Percentiles rank a stretch among this genome's conserved stretches.
phyloP scores from a whole-genome alignment of 768 basidiomycete genomes.

The Lactarius indigo region DNA sequence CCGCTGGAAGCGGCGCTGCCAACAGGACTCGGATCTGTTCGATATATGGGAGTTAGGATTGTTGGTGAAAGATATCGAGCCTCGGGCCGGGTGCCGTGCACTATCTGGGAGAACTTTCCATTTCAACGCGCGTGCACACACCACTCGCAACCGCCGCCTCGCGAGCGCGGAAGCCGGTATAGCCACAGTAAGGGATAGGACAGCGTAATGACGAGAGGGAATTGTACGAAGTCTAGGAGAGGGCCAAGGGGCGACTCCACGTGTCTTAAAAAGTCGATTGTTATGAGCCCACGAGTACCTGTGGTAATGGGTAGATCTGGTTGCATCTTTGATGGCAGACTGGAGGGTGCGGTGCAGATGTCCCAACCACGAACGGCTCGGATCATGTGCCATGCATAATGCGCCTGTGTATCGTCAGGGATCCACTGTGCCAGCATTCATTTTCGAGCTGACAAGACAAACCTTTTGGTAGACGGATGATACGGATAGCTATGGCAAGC shows the following conservation, averaged over 20 bases:
- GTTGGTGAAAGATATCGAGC: constrained; percentile 26
- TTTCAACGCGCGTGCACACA: constrained; percentile 71
- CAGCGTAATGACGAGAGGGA: constrained; percentile 60
- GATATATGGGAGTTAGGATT: constrained; percentile 21
- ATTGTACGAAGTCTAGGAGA: constrained; percentile 67
- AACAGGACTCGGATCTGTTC: constrained; percentile 5
- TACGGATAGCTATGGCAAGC: constrained; percentile 57
- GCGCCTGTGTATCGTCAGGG: not conserved
- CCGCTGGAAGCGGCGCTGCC: not conserved
- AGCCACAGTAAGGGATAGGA: constrained; percentile 80
- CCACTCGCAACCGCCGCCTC: constrained; percentile 71
- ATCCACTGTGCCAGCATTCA: not conserved
- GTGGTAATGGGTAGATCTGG: constrained; percentile 32
- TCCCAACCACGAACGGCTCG: constrained; percentile 58
- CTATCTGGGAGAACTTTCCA: constrained; percentile 25
- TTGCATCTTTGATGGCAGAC: constrained; percentile 34
- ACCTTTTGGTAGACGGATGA: constrained; percentile 70
- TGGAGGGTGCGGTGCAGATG: constrained; percentile 30
- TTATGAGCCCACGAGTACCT: constrained; percentile 39
- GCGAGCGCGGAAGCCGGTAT: constrained; percentile 58
- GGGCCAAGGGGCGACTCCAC: constrained; percentile 55
- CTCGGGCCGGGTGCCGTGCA: not conserved
- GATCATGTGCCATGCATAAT: not conserved
- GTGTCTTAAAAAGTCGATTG: constrained; percentile 44
- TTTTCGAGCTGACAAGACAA: not conserved